phyloP scores from a whole-genome alignment of 2,329 filamentous ascomycete genomes.

The Phyllosticta citriasiana region DNA sequence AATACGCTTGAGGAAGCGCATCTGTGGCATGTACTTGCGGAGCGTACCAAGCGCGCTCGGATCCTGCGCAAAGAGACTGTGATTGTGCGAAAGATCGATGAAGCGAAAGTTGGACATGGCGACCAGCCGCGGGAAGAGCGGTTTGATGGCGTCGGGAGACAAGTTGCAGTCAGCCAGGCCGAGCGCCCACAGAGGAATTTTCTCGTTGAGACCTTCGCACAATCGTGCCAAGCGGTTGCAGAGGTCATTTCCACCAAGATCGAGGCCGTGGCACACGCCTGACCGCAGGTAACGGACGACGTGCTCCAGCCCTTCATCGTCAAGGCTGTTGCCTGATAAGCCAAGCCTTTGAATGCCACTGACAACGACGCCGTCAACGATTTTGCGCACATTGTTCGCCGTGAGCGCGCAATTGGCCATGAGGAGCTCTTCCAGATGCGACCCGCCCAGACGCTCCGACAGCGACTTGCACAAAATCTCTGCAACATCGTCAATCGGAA shows the following conservation, averaged over 20 bases:
- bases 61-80: conserved; percentile 60
- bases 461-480: conserved; percentile 65
- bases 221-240: conserved; percentile 35
- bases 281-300: conserved; percentile 66
- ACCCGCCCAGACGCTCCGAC: conserved; percentile 63
- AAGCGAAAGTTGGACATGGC: conserved; percentile 69
- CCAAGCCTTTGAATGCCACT: conserved; percentile 71
- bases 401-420: conserved; percentile 69
- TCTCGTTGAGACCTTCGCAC: conserved; percentile 41
- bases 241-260: conserved; percentile 76
- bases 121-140: conserved; percentile 63
- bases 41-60: conserved; percentile 67
- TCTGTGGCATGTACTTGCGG: conserved; percentile 73
- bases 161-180: conserved; percentile 82
- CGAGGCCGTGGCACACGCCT: conserved; percentile 75
- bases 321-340: conserved; percentile 71
- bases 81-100: conserved; percentile 87
- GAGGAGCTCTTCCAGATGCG: conserved; percentile 70
- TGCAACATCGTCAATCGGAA: conserved; percentile 40
- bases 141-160: conserved; percentile 59
- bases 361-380: conserved; percentile 74
- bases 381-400: conserved; percentile 58
- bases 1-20: conserved; percentile 68
- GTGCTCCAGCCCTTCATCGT: conserved; percentile 62
- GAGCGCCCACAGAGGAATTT: conserved; percentile 62